These are phyloP conservation scores for Pestalotiopsis sp. DNA, from an alignment of 2,329 filamentous ascomycete species.

Conservation along the genomic window DNA sequence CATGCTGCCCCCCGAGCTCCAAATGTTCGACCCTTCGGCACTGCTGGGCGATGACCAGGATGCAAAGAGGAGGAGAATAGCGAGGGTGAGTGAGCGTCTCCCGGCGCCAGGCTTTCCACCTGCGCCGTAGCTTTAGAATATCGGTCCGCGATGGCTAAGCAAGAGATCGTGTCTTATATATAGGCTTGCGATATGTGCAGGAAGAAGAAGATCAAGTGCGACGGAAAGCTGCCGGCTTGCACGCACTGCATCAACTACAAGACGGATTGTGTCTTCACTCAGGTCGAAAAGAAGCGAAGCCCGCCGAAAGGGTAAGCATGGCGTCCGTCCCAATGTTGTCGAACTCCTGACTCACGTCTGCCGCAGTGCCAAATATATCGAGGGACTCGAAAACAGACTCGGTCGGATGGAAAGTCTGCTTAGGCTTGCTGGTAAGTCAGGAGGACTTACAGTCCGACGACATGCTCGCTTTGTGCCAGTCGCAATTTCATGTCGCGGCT, in stretches of 20 bases:
- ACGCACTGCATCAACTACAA: constrained; percentile 98
- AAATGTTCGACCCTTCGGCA: constrained; percentile 59
- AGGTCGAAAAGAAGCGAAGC: constrained; percentile 97
- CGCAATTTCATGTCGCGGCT: neutral
- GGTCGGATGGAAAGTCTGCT: constrained; percentile 95
- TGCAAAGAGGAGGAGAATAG: constrained; percentile 86
- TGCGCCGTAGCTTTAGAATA: neutral
- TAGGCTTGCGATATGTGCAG: constrained; percentile 95
- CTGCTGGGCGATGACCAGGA: constrained; percentile 72
- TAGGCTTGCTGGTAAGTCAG: constrained; percentile 69
- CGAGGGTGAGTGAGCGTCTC: constrained; percentile 63
- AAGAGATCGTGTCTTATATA: neutral
- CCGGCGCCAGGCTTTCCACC: neutral
- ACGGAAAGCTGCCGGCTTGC: constrained; percentile 92
- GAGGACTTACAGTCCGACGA: neutral
- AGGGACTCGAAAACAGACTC: constrained; percentile 90
- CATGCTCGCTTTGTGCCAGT: neutral
- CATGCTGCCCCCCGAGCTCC: constrained; percentile 59
- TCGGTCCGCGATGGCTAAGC: constrained; percentile 17
- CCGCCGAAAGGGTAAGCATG: constrained; percentile 85
- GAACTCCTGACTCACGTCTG: neutral
- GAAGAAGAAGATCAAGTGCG: constrained; percentile 97
- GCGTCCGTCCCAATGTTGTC: constrained; percentile 9
- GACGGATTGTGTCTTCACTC: constrained; percentile 95
- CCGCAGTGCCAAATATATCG: constrained; percentile 90